Conservation (phyloP, 352 stramenopile genomes). For the Discostella stelligera region DNA sequence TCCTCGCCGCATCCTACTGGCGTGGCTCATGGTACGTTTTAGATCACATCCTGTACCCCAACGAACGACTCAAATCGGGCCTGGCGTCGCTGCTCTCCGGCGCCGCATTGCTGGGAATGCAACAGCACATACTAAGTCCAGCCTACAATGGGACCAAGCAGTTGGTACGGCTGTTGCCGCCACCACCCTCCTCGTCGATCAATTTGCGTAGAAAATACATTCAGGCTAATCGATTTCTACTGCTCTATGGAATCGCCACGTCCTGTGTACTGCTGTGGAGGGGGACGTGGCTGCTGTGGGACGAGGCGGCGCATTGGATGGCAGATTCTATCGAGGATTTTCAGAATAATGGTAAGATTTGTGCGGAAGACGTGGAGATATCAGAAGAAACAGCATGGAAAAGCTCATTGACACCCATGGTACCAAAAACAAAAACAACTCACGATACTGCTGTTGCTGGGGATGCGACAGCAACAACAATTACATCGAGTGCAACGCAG, state of each 20-base stretch:
- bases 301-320: constrained; percentile 23
- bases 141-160: constrained; percentile 37
- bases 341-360: neutral
- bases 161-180: constrained; percentile 23
- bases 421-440: neutral
- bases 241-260: constrained; percentile 53
- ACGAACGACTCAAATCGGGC: constrained; percentile 35
- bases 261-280: constrained; percentile 63
- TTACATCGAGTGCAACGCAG: neutral
- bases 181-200: neutral
- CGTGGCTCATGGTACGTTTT: constrained; percentile 66
- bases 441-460: neutral
- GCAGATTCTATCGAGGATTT: constrained; percentile 6
- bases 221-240: constrained; percentile 48
- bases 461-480: neutral
- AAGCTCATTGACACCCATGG: too few relatives aligned
- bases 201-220: constrained; percentile 20
- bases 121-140: constrained; percentile 42
- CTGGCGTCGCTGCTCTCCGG: constrained; percentile 32
- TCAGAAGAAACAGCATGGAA: too few relatives aligned
- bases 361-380: neutral
- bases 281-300: constrained; percentile 66
- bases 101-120: constrained; percentile 10
- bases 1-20: constrained; percentile 48
- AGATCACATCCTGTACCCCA: constrained; percentile 65